phyloP scores from a whole-genome alignment of 148 eudicot species.

The Spergularia marina region DNA sequence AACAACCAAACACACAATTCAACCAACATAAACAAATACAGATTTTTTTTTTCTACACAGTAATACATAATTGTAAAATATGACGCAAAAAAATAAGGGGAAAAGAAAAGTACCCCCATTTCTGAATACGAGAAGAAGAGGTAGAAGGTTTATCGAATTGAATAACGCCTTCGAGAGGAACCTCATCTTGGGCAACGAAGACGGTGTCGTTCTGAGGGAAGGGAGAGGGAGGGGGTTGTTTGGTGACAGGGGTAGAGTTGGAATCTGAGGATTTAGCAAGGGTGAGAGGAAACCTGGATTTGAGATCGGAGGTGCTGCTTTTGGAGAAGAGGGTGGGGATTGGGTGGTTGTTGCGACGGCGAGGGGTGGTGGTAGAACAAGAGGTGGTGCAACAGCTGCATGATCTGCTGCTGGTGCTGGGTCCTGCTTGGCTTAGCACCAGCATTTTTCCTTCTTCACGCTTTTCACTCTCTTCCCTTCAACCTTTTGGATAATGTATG shows the following conservation, averaged over 20 bases:
- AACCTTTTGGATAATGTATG: no score
- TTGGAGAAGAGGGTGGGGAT: slow-evolving; percentile 40
- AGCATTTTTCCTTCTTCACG: slow-evolving; percentile 25
- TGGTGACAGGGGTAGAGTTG: slow-evolving; percentile 28
- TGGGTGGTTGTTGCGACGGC: slow-evolving; percentile 29
- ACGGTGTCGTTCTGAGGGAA: slow-evolving; percentile 26
- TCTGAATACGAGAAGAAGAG: slow-evolving; percentile 45
- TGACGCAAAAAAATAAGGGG: not conserved
- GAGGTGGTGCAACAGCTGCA: slow-evolving; percentile 44
- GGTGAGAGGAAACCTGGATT: slow-evolving; percentile 17
- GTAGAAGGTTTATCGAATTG: slow-evolving; percentile 66
- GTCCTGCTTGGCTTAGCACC: slow-evolving; percentile 32
- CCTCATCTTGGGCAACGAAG: slow-evolving; percentile 54
- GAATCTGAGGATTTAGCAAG: slow-evolving; percentile 24
- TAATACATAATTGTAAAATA: no score
- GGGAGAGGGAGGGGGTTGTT: slow-evolving; percentile 27
- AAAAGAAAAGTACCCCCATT: slow-evolving; percentile 63
- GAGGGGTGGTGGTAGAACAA: slow-evolving; percentile 34
- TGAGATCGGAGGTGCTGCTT: slow-evolving; percentile 27
- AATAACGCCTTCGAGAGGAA: slow-evolving; percentile 92
- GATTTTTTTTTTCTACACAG: no score
- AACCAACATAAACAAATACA: no score
- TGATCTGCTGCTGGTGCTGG: slow-evolving; percentile 6
- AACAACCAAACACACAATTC: no score
- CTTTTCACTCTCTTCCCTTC: no score